Base-by-base conservation (phyloP, 2,329 filamentous ascomycete species). In the Hortaea sp. region DNA sequence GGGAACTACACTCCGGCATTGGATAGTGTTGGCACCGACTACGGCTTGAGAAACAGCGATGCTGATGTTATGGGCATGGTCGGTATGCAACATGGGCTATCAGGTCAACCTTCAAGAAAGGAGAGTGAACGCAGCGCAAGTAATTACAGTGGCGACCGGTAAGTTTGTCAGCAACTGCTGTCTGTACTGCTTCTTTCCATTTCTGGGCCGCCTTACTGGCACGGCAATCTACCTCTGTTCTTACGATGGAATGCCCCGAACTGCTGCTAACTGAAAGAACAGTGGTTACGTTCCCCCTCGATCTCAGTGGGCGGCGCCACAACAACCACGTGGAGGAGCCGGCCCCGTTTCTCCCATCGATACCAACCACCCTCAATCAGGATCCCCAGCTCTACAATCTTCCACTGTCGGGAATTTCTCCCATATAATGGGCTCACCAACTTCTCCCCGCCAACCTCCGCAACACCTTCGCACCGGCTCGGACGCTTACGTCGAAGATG, bases 401-500 rank as follows among this genome's bases (percentile, higher is more conserved):
- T 45, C 54, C 42, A 31, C 47, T 49, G 44, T 43, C n/a, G 42
- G 45, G 29, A 49, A 54, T 32, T 52, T 54, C 12, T 53, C 42
- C 31, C 7, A n/a, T 27, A 20, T 28, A 12, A 9, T 44, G 27
- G 55, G 52, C 11, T 62, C 61, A 5, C 59, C 61, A 9, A 48
- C 48, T 20, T 38, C 44, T 20, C 13, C 48, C 27, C 42, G 47
- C 7, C 49, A 41, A 29, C 40, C 44, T 37, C 37, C 42, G 35
- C 34, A 54, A 41, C 61, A 63, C 29, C 51, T 53, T 5, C 63
- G 66, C 34, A 57, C 57, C 27, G 65, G 57, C 42, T 72, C 74
- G 12, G 65, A 71, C 39, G 68, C 76, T 51, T 97, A 97, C 67
- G 94, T 94, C 61, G 92, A 97, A 72, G 90, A 97, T 63, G 80